phyloP scores from a whole-genome alignment of 2,329 filamentous ascomycete species.

The Talaromyces sp. region DNA sequence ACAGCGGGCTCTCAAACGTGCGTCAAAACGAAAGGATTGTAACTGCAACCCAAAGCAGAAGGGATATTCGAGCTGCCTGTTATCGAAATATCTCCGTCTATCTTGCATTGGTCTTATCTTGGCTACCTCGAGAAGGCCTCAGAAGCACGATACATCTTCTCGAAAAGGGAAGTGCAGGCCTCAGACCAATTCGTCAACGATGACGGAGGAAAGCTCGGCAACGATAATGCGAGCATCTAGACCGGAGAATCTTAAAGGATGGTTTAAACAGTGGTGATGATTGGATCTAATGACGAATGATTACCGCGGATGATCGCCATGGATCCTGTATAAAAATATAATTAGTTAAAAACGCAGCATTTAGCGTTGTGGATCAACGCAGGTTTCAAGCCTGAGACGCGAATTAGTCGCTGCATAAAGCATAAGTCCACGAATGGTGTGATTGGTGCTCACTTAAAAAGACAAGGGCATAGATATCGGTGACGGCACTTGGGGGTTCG shows the following conservation, averaged over 20 bases:
- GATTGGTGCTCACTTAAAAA: background rate
- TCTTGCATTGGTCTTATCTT: slow-evolving; percentile 2
- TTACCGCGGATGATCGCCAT: background rate
- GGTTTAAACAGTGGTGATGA: background rate
- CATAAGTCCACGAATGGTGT: background rate
- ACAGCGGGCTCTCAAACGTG: background rate
- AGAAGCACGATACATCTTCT: background rate
- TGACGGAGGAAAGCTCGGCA: background rate
- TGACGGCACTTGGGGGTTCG: background rate
- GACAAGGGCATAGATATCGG: background rate
- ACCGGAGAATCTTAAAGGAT: background rate
- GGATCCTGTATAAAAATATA: background rate
- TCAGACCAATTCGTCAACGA: background rate
- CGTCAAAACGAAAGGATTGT: background rate
- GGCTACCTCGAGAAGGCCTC: background rate
- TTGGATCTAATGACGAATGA: background rate
- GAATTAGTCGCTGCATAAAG: background rate
- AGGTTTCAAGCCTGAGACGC: background rate
- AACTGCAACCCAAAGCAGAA: background rate
- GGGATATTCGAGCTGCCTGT: background rate
- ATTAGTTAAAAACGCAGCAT: background rate
- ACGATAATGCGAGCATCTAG: background rate
- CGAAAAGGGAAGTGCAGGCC: background rate
- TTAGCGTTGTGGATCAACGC: background rate
- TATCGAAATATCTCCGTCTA: background rate